Evolutionary conservation across 1,284 basidiomycete species (phyloP).

Genomic region (Earliella scabrosa): DNA sequence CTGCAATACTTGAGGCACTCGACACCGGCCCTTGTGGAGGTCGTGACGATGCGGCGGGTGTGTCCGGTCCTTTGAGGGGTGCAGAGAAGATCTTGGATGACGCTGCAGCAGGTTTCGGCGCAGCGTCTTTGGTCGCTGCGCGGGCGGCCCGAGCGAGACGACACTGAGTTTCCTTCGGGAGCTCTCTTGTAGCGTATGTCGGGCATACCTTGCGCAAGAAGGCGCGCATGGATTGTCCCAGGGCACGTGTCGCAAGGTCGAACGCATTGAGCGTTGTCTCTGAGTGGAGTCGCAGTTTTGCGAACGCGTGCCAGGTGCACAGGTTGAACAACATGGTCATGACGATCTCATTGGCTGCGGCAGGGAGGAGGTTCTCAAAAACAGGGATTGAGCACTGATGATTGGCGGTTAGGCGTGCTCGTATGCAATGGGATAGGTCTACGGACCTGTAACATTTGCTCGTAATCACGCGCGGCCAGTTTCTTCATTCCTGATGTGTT

Average conservation of each 20-base stretch:
- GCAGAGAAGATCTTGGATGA: no score
- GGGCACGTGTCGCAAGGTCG: conserved; percentile 20
- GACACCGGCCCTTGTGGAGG: no score
- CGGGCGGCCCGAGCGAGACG: not conserved
- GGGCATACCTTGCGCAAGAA: conserved; percentile 14
- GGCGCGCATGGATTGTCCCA: conserved; percentile 15
- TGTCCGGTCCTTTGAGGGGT: no score
- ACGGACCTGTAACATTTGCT: conserved; percentile 33
- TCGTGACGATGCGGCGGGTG: no score
- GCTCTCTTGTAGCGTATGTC: not conserved
- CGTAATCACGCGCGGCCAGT: conserved; percentile 33
- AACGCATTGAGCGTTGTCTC: conserved; percentile 27
- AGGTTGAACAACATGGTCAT: conserved; percentile 22
- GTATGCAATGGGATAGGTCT: not conserved
- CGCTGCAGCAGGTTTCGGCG: not conserved
- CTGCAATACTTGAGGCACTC: no score
- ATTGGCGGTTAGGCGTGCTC: not conserved
- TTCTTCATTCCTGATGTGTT: conserved; percentile 33
- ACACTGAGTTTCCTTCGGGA: not conserved
- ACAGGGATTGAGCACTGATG: not conserved
- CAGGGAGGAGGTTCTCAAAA: not conserved
- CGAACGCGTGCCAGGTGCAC: conserved; percentile 36
- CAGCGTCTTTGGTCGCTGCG: no score
- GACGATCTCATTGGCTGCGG: conserved; percentile 2
- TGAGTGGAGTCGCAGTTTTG: conserved; percentile 40